Base-by-base conservation (phyloP, 2,329 filamentous ascomycete species). In the Aspergillus pseudotamarii region DNA sequence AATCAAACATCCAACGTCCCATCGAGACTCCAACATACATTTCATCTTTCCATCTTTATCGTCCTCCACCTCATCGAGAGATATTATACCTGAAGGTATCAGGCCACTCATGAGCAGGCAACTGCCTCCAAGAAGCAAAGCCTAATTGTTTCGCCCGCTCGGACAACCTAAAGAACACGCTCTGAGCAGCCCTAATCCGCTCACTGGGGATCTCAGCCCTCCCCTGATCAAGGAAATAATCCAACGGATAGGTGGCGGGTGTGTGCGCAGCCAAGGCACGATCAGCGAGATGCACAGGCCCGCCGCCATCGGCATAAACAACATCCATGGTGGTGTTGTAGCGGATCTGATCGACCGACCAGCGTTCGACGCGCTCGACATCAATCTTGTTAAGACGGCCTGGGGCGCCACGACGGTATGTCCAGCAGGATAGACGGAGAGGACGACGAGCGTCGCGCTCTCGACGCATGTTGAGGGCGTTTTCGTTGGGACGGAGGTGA, bases 241-340 rank as follows among this genome's bases (percentile, higher is more conserved):
- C 57, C 8, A 72, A 58, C 4, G 64, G 64, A 57, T 70, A 72
- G 41, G 57, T 48, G 2, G 30, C 46, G 6, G 60, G 45, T 14
- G 14, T 21, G 1, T 36, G 57, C 2, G 41, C n/a, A n/a, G 48
- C 46, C 26, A 73, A 63, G 4, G 64, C 58, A 30, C 58, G 69
- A n/a, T 66, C 59, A 10, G 62, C 61, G n/a, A 73, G 69, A n/a
- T 48, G 48, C 10, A 60, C 36, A 10, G 66, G 62, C 50, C 48
- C 45, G 2, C 48, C 45, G 2, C 28, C 51, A n/a, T 38, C 43
- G 9, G 23, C 14, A 10, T 69, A 69, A 32, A 66, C 66, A 6
- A 74, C 59, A 12, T 61, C 56, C 66, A 73, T 69, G 11, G 72
- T 71, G 1, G 72, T 76, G 58, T 76, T 76, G 57, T 65, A 67